These are phyloP conservation scores for Cryptococcus sp. DNA, from an alignment of 1,284 basidiomycete genomes.

Conservation along the genomic window DNA sequence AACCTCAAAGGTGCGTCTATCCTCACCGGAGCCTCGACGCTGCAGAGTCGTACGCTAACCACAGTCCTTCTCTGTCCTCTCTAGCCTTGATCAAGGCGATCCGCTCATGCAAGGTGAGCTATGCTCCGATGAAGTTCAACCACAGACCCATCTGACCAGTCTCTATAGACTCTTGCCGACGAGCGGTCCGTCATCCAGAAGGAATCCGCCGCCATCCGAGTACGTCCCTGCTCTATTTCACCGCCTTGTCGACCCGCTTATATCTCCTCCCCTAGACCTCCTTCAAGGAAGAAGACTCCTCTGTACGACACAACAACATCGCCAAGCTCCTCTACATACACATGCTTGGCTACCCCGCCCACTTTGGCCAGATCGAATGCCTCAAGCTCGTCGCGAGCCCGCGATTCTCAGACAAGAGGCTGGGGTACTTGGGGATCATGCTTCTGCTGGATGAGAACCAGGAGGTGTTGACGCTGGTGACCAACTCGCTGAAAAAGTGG, in stretches of 20 bases:
- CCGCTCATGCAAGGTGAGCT: conserved; percentile 76
- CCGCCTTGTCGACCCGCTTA: background rate
- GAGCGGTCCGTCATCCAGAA: conserved; percentile 97
- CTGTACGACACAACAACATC: conserved; percentile 91
- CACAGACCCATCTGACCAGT: background rate
- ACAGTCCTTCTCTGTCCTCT: background rate
- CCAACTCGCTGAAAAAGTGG: conserved; percentile 97
- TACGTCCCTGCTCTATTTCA: conserved; percentile 18
- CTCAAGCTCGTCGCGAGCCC: conserved; percentile 98
- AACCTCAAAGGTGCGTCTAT: conserved; percentile 77
- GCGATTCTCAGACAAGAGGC: conserved; percentile 91
- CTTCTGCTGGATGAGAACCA: conserved; percentile 95
- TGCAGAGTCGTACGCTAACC: background rate
- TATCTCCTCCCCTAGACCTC: conserved; percentile 58
- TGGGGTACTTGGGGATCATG: conserved; percentile 99
- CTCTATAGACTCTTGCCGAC: conserved; percentile 86
- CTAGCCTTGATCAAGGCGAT: conserved; percentile 92
- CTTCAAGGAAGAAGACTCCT: conserved; percentile 95
- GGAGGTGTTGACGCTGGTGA: conserved; percentile 95
- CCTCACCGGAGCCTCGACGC: background rate
- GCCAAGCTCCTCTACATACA: conserved; percentile 99
- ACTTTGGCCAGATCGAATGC: conserved; percentile 99
- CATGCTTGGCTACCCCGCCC: conserved; percentile 98
- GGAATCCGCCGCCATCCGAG: conserved; percentile 92
- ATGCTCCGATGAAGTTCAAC: background rate